Conservation (phyloP, 257 asterid species). For the Scutellaria galericulata region DNA sequence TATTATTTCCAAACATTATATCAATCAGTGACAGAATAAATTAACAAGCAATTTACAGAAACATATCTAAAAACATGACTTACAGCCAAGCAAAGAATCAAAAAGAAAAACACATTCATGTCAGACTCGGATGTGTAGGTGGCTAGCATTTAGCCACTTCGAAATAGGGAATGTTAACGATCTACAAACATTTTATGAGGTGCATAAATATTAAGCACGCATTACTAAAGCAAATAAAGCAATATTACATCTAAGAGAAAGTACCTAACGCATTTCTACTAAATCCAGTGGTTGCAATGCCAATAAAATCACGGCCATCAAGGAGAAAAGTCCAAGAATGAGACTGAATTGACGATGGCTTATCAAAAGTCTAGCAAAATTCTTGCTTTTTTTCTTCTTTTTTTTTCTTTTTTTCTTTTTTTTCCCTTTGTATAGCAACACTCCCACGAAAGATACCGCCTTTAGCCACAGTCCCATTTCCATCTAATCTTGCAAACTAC, state of each 20-base stretch:
- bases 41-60: constrained; percentile 9
- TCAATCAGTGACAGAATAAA: neutral
- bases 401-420: too few species aligned
- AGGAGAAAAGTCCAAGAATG: constrained; percentile 96
- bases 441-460: too few species aligned
- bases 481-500: too few species aligned
- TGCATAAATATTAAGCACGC: neutral
- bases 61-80: neutral
- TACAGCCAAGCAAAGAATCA: neutral
- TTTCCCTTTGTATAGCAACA: too few species aligned
- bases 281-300: constrained; percentile 95
- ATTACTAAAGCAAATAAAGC: constrained; percentile 13
- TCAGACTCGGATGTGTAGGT: neutral
- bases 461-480: too few species aligned
- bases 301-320: constrained; percentile 90
- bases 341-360: constrained; percentile 94
- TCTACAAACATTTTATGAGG: neutral
- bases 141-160: neutral
- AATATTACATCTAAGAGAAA: neutral
- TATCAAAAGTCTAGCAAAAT: constrained; percentile 81
- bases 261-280: constrained; percentile 45
- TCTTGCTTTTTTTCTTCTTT: too few species aligned
- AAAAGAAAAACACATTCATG: neutral
- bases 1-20: neutral
- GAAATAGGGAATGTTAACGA: neutral